Evolutionary conservation across 169 alveolate species (phyloP).

Genomic region (Babesia ovata): DNA sequence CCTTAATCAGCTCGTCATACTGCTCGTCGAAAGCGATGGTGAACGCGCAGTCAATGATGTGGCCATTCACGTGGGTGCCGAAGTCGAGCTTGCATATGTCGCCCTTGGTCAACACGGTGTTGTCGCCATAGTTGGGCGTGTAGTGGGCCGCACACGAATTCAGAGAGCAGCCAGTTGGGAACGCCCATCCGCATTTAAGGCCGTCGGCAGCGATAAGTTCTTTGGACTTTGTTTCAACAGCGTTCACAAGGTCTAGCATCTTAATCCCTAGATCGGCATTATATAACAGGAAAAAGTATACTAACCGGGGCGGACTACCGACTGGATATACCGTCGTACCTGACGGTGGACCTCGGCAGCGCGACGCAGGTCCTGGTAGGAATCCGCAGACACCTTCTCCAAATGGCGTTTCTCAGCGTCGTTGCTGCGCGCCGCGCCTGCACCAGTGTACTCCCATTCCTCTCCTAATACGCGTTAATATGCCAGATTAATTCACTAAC

Average conservation of each 20-base stretch:
- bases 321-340: constrained; percentile 95
- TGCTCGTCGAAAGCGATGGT: constrained; percentile 93
- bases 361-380: constrained; percentile 91
- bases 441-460: constrained; percentile 84
- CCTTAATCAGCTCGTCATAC: constrained; percentile 85
- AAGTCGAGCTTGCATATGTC: constrained; percentile 98
- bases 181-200: constrained; percentile 98
- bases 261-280: constrained; percentile 81
- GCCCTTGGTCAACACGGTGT: constrained; percentile 78
- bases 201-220: constrained; percentile 93
- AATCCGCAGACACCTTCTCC: constrained; percentile 86
- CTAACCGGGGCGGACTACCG: constrained; percentile 89
- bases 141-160: constrained; percentile 99
- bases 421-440: constrained; percentile 83
- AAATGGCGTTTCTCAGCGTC: constrained; percentile 88
- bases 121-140: constrained; percentile 96
- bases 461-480: constrained; percentile 73
- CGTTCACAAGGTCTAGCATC: constrained; percentile 94
- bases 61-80: constrained; percentile 99
- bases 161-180: constrained; percentile 98
- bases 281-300: not conserved
- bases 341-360: constrained; percentile 99
- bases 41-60: constrained; percentile 99
- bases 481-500: constrained; percentile 9
- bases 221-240: constrained; percentile 94